Evolutionary conservation across 345 rosid species (phyloP).

Genomic region (Populus deltoides): DNA sequence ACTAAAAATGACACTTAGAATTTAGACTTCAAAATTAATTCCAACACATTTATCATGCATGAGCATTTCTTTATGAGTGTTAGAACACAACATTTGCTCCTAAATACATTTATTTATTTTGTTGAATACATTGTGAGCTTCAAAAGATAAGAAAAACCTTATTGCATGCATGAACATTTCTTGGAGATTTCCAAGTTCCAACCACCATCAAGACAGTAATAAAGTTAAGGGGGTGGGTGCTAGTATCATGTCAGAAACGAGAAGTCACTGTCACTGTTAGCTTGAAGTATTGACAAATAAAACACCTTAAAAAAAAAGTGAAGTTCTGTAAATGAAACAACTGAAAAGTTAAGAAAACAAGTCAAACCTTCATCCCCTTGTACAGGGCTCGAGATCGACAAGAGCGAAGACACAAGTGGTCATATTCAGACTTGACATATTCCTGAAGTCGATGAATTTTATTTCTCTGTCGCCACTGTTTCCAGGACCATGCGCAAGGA

Average conservation of each 20-base stretch:
- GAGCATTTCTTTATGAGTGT: background rate
- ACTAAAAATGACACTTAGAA: background rate
- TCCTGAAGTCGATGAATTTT: conserved; percentile 93
- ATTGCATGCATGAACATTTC: background rate
- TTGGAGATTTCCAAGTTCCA: background rate
- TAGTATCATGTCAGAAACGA: background rate
- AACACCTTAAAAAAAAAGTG: background rate
- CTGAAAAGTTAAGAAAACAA: conserved; percentile 14
- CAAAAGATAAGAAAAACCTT: background rate
- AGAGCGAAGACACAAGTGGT: conserved; percentile 97
- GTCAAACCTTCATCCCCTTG: conserved; percentile 93
- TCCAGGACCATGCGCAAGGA: conserved; percentile 99
- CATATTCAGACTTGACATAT: conserved; percentile 93
- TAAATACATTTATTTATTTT: background rate
- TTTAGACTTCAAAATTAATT: too few relatives aligned
- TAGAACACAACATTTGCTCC: background rate
- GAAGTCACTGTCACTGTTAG: background rate
- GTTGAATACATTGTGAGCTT: background rate
- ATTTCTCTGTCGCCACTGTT: conserved; percentile 87
- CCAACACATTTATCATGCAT: background rate
- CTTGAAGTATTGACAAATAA: background rate
- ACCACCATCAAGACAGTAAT: background rate
- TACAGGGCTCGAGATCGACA: conserved; percentile 97
- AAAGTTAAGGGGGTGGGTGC: background rate
- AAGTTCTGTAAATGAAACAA: conserved; percentile 6